A percentile compares a stretch with the other conserved stretches of the same genome.
Evolutionary conservation across 164 flowering plant genomes (phyloP).

Genomic region (Umbilicus rupestris): DNA sequence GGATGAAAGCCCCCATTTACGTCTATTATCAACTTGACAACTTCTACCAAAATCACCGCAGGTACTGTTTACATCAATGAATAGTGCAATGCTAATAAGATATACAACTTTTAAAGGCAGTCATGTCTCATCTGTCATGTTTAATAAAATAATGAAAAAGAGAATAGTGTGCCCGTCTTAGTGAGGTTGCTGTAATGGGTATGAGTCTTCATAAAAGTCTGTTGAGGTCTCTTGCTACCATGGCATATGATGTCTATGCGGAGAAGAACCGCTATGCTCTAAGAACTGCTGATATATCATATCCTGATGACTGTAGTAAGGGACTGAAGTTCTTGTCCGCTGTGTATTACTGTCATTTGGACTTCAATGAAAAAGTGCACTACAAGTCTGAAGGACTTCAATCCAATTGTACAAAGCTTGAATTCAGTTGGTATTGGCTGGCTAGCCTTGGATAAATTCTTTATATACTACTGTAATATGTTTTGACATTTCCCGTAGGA

Average conservation of each 20-base stretch:
- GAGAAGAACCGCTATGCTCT: too few species aligned
- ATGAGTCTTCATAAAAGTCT: neutral
- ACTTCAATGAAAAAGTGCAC: too few species aligned
- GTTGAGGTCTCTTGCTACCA: neutral
- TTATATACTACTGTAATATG: too few species aligned
- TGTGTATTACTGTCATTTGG: too few species aligned
- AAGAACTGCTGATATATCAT: neutral
- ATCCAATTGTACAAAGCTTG: neutral
- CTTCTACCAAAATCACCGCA: conserved; percentile 79
- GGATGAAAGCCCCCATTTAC: conserved; percentile 56
- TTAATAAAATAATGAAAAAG: neutral
- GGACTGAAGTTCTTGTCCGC: too few species aligned
- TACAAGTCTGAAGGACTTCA: neutral
- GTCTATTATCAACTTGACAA: conserved; percentile 69
- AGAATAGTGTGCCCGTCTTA: neutral
- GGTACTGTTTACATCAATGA: conserved; percentile 26
- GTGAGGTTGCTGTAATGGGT: neutral
- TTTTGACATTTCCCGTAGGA: too few species aligned
- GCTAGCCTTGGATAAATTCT: too few species aligned
- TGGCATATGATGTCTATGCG: too few species aligned
- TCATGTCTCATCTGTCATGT: neutral
- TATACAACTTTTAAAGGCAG: conserved; percentile 1
- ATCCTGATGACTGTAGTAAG: too few species aligned
- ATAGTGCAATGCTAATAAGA: neutral
- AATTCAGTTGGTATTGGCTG: too few species aligned